Conservation (phyloP, 192 early-diverging fungal genomes). For the Gryganskiella cystojenkinii region DNA sequence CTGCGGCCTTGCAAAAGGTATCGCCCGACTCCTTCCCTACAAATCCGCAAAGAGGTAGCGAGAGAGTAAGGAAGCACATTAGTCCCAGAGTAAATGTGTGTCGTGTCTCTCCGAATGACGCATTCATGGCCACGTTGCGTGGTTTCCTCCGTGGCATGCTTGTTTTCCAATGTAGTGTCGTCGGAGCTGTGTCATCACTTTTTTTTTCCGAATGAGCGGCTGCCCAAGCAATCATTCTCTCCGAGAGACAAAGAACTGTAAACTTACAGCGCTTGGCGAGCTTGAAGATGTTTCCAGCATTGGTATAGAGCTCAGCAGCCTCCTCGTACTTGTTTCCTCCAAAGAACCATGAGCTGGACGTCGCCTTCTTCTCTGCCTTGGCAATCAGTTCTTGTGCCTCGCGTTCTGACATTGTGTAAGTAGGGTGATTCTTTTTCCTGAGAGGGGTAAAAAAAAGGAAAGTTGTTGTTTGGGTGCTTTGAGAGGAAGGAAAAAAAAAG, state of each 20-base stretch:
- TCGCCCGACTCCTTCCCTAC: slow-evolving; percentile 95
- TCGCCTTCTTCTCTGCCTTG: slow-evolving; percentile 78
- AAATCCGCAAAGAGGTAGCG: not conserved
- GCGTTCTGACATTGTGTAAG: slow-evolving; percentile 59
- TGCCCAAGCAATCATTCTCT: too few relatives aligned
- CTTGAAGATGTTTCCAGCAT: slow-evolving; percentile 95
- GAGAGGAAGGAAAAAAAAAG: too few relatives aligned
- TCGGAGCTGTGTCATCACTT: too few relatives aligned
- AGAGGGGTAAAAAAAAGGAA: too few relatives aligned
- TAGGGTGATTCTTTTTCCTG: not conserved
- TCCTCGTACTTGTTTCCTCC: slow-evolving; percentile 92
- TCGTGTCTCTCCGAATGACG: not conserved
- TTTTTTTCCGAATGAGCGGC: too few relatives aligned
- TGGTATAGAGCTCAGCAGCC: slow-evolving; percentile 91
- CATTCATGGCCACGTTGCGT: too few relatives aligned
- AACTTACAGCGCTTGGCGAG: slow-evolving; percentile 87
- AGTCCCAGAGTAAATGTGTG: not conserved
- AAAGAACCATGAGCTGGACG: slow-evolving; percentile 72
- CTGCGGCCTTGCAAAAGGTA: slow-evolving; percentile 87
- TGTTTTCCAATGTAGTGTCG: too few relatives aligned
- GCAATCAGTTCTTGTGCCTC: slow-evolving; percentile 69
- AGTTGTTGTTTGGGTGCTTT: too few relatives aligned
- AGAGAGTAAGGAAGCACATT: not conserved
- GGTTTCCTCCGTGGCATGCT: too few relatives aligned
- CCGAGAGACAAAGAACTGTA: too few relatives aligned